Evolutionary conservation across 2,329 filamentous ascomycete genomes (phyloP).

Genomic region (Zasmidium cellare): DNA sequence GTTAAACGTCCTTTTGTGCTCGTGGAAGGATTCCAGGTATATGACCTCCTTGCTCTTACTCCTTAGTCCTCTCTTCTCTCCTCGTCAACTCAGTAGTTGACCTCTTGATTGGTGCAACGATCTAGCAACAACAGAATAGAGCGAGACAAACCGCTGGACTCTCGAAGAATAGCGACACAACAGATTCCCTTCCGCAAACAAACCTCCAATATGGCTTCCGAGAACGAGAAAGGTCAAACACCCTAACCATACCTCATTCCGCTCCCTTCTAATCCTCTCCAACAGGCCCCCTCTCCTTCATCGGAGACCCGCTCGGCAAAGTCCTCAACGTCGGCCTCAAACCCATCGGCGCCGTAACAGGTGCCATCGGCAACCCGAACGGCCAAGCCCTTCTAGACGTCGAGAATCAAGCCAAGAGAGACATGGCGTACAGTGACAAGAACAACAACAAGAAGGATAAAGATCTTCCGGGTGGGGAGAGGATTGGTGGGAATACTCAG

Average conservation of each 20-base stretch:
- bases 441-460: slow-evolving; percentile 25
- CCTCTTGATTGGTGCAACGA: too few relatives aligned
- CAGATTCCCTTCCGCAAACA: too few relatives aligned
- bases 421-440: slow-evolving; percentile 23
- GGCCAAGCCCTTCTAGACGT: slow-evolving; percentile 31
- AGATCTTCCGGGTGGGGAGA: slow-evolving; percentile 30
- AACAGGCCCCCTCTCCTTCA: slow-evolving; percentile 31
- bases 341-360: slow-evolving; percentile 31
- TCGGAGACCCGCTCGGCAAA: slow-evolving; percentile 37
- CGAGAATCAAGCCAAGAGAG: slow-evolving; percentile 26
- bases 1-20: neutral
- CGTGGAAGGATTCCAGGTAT: neutral
- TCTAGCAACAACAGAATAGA: too few relatives aligned
- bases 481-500: slow-evolving; percentile 38
- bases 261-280: neutral
- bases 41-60: neutral
- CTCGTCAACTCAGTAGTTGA: too few relatives aligned
- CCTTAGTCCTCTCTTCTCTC: neutral
- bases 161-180: neutral
- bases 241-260: neutral
- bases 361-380: slow-evolving; percentile 29
- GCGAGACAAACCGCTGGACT: too few relatives aligned
- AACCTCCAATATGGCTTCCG: neutral
- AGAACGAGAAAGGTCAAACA: neutral
- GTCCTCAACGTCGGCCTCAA: slow-evolving; percentile 33